phyloP scores from a whole-genome alignment of 495 filamentous ascomycete species.

The Halenospora varia region DNA sequence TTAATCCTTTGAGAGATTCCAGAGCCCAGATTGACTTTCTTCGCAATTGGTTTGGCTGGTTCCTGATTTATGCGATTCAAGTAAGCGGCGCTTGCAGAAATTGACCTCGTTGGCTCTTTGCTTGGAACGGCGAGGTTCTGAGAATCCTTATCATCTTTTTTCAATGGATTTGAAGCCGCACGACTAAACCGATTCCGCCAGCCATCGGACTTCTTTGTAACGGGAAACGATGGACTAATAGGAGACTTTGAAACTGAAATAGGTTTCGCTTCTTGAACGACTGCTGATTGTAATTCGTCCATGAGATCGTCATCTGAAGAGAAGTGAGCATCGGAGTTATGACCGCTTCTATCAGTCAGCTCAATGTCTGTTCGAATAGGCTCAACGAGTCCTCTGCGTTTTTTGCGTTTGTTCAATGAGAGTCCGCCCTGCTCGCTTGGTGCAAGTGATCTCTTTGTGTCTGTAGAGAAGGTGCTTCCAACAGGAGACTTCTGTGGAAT shows the following conservation, averaged over 20 bases:
- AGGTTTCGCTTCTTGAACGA: conserved; percentile 77
- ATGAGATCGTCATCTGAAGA: conserved; percentile 84
- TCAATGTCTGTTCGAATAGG: conserved; percentile 49
- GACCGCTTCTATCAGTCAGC: conserved; percentile 37
- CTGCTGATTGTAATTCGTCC: conserved; percentile 82
- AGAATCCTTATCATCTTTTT: conserved; percentile 24
- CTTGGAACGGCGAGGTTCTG: conserved; percentile 9
- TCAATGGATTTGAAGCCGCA: conserved; percentile 45
- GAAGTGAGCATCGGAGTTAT: conserved; percentile 60
- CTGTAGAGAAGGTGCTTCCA: conserved; percentile 20
- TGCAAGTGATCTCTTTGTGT: conserved; percentile 5
- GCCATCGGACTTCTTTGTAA: conserved; percentile 27
- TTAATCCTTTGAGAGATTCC: conserved; percentile 90
- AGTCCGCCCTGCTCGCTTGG: conserved; percentile 9
- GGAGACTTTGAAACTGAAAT: conserved; percentile 83
- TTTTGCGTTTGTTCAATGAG: conserved; percentile 31
- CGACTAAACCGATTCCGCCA: conserved; percentile 43
- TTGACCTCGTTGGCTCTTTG: conserved; percentile 37
- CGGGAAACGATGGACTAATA: conserved; percentile 59
- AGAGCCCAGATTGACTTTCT: conserved; percentile 77
- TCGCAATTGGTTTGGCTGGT: conserved; percentile 47
- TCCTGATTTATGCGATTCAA: conserved; percentile 45
- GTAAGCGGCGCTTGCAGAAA: conserved; percentile 41
- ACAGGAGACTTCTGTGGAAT: conserved; percentile 18
- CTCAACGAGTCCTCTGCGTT: conserved; percentile 46